Percentiles rank a stretch among this genome's conserved stretches.
Evolutionary conservation across 2,329 filamentous ascomycete species (phyloP).

Genomic region (Fusarium sp.): DNA sequence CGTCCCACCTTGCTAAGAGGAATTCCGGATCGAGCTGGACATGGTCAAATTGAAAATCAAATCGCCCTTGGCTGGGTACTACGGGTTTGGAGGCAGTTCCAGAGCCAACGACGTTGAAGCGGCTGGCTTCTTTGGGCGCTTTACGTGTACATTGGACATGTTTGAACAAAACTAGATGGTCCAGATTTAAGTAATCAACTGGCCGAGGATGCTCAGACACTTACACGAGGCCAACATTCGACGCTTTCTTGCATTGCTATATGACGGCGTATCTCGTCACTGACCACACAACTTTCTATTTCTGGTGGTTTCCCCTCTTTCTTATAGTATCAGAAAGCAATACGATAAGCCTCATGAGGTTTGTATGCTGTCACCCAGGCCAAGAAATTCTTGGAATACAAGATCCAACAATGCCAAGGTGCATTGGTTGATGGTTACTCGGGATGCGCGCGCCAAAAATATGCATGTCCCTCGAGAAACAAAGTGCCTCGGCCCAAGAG

Average conservation of each 20-base stretch:
- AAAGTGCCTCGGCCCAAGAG: not conserved
- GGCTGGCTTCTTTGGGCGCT: not conserved
- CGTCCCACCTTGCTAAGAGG: not conserved
- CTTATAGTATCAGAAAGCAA: not conserved
- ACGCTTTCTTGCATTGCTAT: not conserved
- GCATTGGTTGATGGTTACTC: not conserved
- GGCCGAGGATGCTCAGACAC: not conserved
- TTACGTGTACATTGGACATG: not conserved
- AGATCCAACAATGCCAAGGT: not conserved
- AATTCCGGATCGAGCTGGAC: conserved; percentile 4
- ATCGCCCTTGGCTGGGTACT: not conserved
- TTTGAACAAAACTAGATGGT: not conserved
- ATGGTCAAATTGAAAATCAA: not conserved
- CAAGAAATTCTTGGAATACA: not conserved
- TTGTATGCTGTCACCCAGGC: not conserved
- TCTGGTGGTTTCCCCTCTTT: not conserved
- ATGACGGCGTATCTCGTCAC: not conserved
- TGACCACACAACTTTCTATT: not conserved
- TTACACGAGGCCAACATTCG: not conserved
- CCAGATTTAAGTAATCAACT: not conserved
- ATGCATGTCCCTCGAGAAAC: not conserved
- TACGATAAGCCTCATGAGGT: not conserved
- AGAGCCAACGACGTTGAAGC: not conserved
- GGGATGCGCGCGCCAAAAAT: not conserved
- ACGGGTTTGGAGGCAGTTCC: not conserved